phyloP scores from a whole-genome alignment of 116 monocot genomes.

The Posidonia oceanica region DNA sequence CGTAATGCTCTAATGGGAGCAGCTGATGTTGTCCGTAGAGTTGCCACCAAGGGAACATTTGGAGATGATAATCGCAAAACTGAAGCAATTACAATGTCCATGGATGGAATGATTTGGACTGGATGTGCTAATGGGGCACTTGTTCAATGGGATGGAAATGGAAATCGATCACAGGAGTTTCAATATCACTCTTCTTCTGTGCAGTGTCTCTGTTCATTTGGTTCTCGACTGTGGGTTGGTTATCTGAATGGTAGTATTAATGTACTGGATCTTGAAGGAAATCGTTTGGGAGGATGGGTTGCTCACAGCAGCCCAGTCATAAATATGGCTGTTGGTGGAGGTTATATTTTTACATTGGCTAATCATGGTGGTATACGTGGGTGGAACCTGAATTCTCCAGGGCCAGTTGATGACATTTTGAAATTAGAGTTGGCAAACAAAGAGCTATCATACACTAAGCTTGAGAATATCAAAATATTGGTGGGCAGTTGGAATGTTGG shows the following conservation, averaged over 20 bases:
- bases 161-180: constrained; percentile 44
- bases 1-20: constrained; percentile 41
- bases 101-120: constrained; percentile 63
- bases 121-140: constrained; percentile 59
- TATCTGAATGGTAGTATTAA: constrained; percentile 48
- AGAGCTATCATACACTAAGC: constrained; percentile 26
- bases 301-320: constrained; percentile 62
- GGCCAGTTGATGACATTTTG: constrained; percentile 44
- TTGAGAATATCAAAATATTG: constrained; percentile 47
- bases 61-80: constrained; percentile 48
- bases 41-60: constrained; percentile 56
- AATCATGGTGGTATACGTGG: constrained; percentile 74
- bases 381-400: constrained; percentile 54
- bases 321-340: constrained; percentile 33
- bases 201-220: constrained; percentile 44
- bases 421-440: constrained; percentile 23
- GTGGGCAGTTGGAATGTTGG: constrained; percentile 86
- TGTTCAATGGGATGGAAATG: constrained; percentile 65
- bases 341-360: constrained; percentile 30
- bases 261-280: constrained; percentile 53
- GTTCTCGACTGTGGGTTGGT: constrained; percentile 21
- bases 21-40: constrained; percentile 76
- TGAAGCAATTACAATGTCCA: constrained; percentile 38
- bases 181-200: constrained; percentile 46
- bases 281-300: constrained; percentile 39